These are phyloP conservation scores for Geosmithia putterillii DNA, from an alignment of 2,329 filamentous ascomycete species.

Conservation along the genomic window DNA sequence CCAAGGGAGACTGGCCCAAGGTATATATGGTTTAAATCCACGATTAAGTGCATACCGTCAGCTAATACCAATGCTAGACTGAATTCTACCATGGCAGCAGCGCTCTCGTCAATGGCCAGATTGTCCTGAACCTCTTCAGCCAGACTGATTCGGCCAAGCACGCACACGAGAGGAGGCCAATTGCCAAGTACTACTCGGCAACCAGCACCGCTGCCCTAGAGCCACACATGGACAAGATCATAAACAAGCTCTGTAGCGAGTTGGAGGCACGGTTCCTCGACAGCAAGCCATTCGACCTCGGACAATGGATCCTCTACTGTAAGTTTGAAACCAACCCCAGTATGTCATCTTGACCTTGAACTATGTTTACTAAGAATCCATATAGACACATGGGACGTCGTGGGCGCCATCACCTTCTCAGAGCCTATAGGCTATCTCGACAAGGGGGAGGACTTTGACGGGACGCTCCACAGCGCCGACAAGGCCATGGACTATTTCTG, in stretches of 20 bases:
- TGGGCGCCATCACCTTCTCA: slow-evolving; percentile 27
- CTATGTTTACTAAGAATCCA: not conserved
- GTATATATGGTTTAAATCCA: slow-evolving; percentile 4
- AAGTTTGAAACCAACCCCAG: slow-evolving; percentile 4
- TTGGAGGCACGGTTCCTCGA: slow-evolving; percentile 19
- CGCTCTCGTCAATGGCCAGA: slow-evolving; percentile 12
- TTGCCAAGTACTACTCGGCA: slow-evolving; percentile 15
- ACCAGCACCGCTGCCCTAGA: slow-evolving; percentile 9
- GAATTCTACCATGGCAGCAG: slow-evolving; percentile 13
- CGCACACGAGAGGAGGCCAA: slow-evolving; percentile 8
- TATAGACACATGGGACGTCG: slow-evolving; percentile 24
- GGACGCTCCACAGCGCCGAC: slow-evolving; percentile 17
- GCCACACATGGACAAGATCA: slow-evolving; percentile 15
- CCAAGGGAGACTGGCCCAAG: slow-evolving; percentile 17
- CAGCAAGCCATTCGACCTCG: slow-evolving; percentile 19
- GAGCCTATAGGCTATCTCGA: slow-evolving; percentile 27
- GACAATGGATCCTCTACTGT: slow-evolving; percentile 28
- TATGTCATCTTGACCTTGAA: not conserved
- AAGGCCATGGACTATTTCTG: slow-evolving; percentile 19
- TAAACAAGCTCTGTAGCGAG: slow-evolving; percentile 14
- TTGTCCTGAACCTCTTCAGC: slow-evolving; percentile 12
- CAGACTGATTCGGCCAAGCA: slow-evolving; percentile 11
- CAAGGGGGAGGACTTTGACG: slow-evolving; percentile 20
- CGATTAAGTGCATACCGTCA: not conserved
- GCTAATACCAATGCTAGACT: slow-evolving; percentile 6